These are phyloP conservation scores for Pittosporum tobira DNA, from an alignment of 129 eudicot species.

Conservation along the genomic window DNA sequence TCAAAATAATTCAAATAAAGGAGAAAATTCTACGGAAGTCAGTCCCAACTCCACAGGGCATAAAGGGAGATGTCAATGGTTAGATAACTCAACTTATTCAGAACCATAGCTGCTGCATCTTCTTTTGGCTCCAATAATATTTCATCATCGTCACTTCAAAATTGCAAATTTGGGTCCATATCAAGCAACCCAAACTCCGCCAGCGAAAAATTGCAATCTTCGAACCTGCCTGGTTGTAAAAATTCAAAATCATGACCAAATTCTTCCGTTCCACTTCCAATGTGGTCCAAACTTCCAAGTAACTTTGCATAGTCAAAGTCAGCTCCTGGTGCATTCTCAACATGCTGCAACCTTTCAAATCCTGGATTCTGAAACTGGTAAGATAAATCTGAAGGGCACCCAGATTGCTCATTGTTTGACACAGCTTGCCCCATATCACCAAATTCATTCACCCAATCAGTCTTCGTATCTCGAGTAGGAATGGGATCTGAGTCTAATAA, in stretches of 20 bases:
- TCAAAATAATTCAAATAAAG: background rate
- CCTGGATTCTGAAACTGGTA: constrained; percentile 19
- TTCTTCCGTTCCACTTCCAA: constrained; percentile 8
- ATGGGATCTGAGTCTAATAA: constrained; percentile 10
- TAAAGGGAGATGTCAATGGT: too few species aligned
- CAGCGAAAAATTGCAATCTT: constrained; percentile 28
- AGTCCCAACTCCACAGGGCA: too few species aligned
- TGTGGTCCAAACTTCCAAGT: constrained; percentile 7
- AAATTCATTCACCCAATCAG: background rate
- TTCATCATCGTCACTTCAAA: too few species aligned
- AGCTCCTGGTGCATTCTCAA: too few species aligned
- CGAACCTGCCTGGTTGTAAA: constrained; percentile 51
- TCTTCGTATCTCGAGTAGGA: background rate
- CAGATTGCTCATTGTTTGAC: background rate
- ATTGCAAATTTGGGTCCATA: constrained; percentile 17
- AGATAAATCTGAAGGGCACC: background rate
- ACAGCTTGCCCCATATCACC: background rate
- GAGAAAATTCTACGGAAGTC: background rate
- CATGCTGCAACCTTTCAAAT: too few species aligned
- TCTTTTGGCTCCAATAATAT: background rate
- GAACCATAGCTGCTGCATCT: too few species aligned
- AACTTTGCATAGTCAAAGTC: background rate
- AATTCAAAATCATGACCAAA: constrained; percentile 46
- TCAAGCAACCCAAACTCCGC: constrained; percentile 37
- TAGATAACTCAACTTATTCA: too few species aligned